A percentile compares a stretch with the other conserved stretches of the same genome.
These are phyloP conservation scores for Colletotrichum acutatum DNA, from an alignment of 2,329 filamentous ascomycete species.

Conservation along the genomic window DNA sequence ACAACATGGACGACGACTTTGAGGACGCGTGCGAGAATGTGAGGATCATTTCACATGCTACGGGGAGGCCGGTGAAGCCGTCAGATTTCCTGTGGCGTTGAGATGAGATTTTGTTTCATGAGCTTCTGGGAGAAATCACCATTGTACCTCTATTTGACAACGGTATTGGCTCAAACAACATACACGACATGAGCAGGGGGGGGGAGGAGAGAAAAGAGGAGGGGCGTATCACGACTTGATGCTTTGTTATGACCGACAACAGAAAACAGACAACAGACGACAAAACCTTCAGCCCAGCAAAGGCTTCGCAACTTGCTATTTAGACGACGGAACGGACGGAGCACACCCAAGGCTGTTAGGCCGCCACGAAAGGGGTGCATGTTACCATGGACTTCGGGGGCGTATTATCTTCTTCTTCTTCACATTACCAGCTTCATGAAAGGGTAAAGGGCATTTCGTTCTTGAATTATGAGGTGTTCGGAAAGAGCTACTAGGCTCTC, in stretches of 20 bases:
- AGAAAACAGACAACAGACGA: background rate
- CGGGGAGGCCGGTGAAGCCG: slow-evolving; percentile 22
- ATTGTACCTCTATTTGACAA: background rate
- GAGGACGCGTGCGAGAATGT: slow-evolving; percentile 30
- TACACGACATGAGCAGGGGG: background rate
- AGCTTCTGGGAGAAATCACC: background rate
- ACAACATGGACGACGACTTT: slow-evolving; percentile 32
- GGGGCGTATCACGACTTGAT: slow-evolving; percentile 1
- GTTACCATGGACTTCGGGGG: background rate
- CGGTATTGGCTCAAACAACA: background rate
- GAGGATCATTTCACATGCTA: slow-evolving; percentile 18
- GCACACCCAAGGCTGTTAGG: background rate
- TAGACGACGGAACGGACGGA: background rate
- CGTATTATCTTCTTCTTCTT: background rate
- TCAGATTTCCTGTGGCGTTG: slow-evolving; percentile 25
- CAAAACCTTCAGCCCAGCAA: background rate
- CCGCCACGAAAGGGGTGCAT: background rate
- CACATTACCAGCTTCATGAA: background rate
- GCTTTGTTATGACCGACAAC: background rate
- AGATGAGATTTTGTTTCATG: background rate
- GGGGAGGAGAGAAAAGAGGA: background rate
- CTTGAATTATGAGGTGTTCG: background rate
- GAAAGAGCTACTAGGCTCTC: background rate
- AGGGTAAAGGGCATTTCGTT: background rate
- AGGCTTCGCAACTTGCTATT: background rate